These are phyloP conservation scores for Malus orientalis DNA, from an alignment of 306 rosid genomes.

Conservation along the genomic window DNA sequence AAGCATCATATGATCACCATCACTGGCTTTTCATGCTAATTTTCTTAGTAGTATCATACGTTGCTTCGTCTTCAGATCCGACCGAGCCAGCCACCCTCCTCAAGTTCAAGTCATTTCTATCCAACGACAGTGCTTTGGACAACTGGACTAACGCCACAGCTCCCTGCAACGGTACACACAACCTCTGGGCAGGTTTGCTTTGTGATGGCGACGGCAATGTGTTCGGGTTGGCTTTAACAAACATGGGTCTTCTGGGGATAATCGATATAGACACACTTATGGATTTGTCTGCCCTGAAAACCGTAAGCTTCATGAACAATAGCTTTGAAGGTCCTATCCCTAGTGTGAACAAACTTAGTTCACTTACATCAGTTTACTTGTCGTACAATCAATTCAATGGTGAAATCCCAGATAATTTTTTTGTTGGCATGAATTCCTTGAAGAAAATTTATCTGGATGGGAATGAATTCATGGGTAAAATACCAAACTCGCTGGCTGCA, in stretches of 20 bases:
- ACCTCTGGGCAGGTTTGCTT: slow-evolving; percentile 46
- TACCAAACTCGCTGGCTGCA: slow-evolving; percentile 53
- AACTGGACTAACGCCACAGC: slow-evolving; percentile 25
- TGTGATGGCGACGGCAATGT: slow-evolving; percentile 18
- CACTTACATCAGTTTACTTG: slow-evolving; percentile 39
- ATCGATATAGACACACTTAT: slow-evolving; percentile 35
- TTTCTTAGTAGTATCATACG: background rate
- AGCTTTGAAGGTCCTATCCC: slow-evolving; percentile 57
- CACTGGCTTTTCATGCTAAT: slow-evolving; percentile 16
- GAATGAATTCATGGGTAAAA: slow-evolving; percentile 45
- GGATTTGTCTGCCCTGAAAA: slow-evolving; percentile 25
- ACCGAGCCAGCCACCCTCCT: slow-evolving; percentile 23
- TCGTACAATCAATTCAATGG: slow-evolving; percentile 52
- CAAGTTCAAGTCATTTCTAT: slow-evolving; percentile 40
- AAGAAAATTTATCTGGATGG: slow-evolving; percentile 42
- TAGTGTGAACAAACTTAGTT: slow-evolving; percentile 29
- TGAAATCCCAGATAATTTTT: slow-evolving; percentile 38
- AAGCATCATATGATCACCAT: background rate
- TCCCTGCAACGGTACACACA: slow-evolving; percentile 14
- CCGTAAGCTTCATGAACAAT: slow-evolving; percentile 55
- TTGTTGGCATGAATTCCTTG: slow-evolving; percentile 42
- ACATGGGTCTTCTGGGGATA: slow-evolving; percentile 52
- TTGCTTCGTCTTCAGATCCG: slow-evolving; percentile 15
- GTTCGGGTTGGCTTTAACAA: slow-evolving; percentile 38
- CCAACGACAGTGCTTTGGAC: slow-evolving; percentile 28